Conservation (phyloP, 2,329 filamentous ascomycete species). For the Colletotrichum tabaci region DNA sequence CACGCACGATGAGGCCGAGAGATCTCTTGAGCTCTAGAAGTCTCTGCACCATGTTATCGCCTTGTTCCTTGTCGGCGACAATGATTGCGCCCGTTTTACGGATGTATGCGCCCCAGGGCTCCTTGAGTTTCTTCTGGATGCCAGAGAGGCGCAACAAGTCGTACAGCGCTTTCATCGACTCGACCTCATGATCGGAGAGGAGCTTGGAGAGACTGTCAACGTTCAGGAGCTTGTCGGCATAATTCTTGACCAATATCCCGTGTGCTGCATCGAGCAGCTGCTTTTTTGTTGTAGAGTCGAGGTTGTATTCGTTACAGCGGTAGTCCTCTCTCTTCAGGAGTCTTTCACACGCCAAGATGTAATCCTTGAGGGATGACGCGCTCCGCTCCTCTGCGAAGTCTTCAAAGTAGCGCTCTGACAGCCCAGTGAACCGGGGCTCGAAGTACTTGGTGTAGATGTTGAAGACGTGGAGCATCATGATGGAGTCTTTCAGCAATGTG, state of each 20-base stretch:
- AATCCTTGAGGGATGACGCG: conserved; percentile 76
- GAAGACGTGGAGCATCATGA: conserved; percentile 89
- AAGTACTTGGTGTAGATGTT: conserved; percentile 85
- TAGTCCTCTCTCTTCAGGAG: conserved; percentile 81
- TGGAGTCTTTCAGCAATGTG: conserved; percentile 78
- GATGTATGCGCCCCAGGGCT: conserved; percentile 86
- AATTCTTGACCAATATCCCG: conserved; percentile 77
- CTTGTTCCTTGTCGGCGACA: conserved; percentile 83
- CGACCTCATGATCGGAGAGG: conserved; percentile 77
- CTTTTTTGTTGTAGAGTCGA: conserved; percentile 87
- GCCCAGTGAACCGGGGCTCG: conserved; percentile 79
- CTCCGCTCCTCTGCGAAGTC: conserved; percentile 79
- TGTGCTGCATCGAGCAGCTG: conserved; percentile 83
- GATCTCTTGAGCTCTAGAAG: conserved; percentile 85
- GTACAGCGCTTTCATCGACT: conserved; percentile 83
- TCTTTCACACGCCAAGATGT: conserved; percentile 78
- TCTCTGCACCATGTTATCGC: conserved; percentile 88
- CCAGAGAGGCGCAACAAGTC: conserved; percentile 80
- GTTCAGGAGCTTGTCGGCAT: conserved; percentile 77
- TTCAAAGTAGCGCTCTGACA: conserved; percentile 78
- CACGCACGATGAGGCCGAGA: conserved; percentile 82
- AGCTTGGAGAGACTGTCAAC: conserved; percentile 79
- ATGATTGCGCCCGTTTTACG: conserved; percentile 81
- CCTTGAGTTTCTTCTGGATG: conserved; percentile 78
- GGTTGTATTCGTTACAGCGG: conserved; percentile 84